phyloP scores from a whole-genome alignment of 208 protist species.

The Trypanosoma platydactyli region DNA sequence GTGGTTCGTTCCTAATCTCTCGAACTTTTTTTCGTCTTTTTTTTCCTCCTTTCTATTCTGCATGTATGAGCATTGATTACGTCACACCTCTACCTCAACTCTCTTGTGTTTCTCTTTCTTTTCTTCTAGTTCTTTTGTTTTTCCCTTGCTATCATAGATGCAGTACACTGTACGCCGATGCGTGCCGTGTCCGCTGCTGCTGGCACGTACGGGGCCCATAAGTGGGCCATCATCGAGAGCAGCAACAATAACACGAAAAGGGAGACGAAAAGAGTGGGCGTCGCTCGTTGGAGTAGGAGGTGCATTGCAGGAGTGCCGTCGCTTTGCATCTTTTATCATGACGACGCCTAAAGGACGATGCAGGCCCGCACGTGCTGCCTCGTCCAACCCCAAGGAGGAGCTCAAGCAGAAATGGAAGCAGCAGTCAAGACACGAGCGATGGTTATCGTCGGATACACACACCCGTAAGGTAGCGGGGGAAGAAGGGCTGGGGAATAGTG shows the following conservation, averaged over 20 bases:
- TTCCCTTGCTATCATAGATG: slow-evolving; percentile 15
- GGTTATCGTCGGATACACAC: not conserved
- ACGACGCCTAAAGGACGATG: slow-evolving; percentile 5
- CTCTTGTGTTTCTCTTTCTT: slow-evolving; percentile 2
- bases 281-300: not conserved
- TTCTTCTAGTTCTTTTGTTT: slow-evolving; percentile 2
- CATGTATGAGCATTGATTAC: too few relatives aligned
- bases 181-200: slow-evolving; percentile 2
- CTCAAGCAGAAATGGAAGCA: slow-evolving; percentile 1
- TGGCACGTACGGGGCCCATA: not conserved
- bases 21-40: too few relatives aligned
- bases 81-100: too few relatives aligned
- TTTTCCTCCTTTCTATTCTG: too few relatives aligned
- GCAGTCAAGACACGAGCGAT: not conserved
- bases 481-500: not conserved
- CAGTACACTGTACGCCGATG: slow-evolving; percentile 13
- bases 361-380: not conserved
- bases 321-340: slow-evolving; percentile 19
- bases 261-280: not conserved
- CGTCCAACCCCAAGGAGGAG: not conserved
- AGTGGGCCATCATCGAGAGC: not conserved
- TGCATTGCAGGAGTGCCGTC: slow-evolving; percentile 9
- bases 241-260: not conserved
- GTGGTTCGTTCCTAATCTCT: too few relatives aligned
- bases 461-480: not conserved